A percentile compares a stretch with the other conserved stretches of the same genome.
Evolutionary conservation across 2,329 filamentous ascomycete genomes (phyloP).

Genomic region (Lachnellula arida): DNA sequence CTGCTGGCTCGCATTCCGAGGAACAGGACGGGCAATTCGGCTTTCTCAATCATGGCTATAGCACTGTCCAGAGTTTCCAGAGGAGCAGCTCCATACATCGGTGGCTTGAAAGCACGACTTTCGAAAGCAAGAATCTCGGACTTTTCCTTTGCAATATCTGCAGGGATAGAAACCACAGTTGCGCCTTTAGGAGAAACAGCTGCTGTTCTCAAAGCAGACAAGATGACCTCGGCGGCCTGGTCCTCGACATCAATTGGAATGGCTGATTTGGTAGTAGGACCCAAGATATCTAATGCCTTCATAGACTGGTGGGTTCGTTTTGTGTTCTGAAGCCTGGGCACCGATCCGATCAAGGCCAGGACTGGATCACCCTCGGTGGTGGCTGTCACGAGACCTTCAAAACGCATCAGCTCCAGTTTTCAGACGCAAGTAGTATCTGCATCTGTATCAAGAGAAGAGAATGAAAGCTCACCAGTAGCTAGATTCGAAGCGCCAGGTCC

Average conservation of each 20-base stretch:
- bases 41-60: conserved; percentile 27
- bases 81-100: conserved; percentile 36
- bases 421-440: no score
- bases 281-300: conserved; percentile 40
- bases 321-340: conserved; percentile 39
- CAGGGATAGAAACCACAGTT: conserved; percentile 40
- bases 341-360: conserved; percentile 44
- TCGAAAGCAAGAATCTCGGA: conserved; percentile 35
- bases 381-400: conserved; percentile 31
- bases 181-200: conserved; percentile 39
- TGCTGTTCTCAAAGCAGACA: conserved; percentile 42
- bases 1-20: conserved; percentile 41
- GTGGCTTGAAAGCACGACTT: conserved; percentile 36
- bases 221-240: conserved; percentile 43
- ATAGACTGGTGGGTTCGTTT: conserved; percentile 45
- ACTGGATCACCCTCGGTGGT: conserved; percentile 45
- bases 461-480: conserved; percentile 38
- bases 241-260: conserved; percentile 41
- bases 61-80: no score
- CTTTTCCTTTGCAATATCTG: conserved; percentile 33
- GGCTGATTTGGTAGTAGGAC: conserved; percentile 40
- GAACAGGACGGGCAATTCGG: conserved; percentile 41
- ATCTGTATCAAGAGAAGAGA: no score
- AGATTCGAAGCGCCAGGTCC: conserved; percentile 45
- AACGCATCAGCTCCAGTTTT: no score